phyloP scores from a whole-genome alignment of 2,329 filamentous ascomycete species.

The Ophiocordyceps australis region DNA sequence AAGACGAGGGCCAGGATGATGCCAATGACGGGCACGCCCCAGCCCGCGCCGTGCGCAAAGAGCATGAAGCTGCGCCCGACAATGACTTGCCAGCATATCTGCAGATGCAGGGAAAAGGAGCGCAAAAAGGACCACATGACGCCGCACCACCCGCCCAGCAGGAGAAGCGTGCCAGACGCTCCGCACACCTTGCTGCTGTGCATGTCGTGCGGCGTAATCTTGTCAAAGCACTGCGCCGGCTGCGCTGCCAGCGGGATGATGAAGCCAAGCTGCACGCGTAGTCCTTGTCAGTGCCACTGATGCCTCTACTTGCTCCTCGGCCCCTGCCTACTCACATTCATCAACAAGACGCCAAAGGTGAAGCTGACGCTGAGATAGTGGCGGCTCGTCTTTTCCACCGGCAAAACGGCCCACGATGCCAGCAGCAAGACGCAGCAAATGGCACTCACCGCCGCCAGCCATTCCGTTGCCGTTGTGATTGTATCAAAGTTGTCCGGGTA shows the following conservation, averaged over 20 bases:
- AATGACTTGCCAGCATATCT: constrained; percentile 93
- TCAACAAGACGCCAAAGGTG: constrained; percentile 53
- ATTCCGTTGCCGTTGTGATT: constrained; percentile 53
- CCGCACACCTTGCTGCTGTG: constrained; percentile 64
- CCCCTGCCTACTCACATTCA: constrained; percentile 50
- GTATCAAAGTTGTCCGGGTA: constrained; percentile 41
- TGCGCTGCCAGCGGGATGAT: constrained; percentile 68
- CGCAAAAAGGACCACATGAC: constrained; percentile 86
- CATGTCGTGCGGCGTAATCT: constrained; percentile 91
- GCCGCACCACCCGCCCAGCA: constrained; percentile 70
- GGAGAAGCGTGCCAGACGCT: constrained; percentile 69
- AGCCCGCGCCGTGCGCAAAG: constrained; percentile 60
- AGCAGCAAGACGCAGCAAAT: constrained; percentile 59
- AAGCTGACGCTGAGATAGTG: constrained; percentile 90
- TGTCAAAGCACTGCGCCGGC: constrained; percentile 70
- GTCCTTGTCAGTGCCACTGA: constrained; percentile 1
- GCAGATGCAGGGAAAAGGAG: constrained; percentile 80
- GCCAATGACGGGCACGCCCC: constrained; percentile 64
- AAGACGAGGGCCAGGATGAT: constrained; percentile 61
- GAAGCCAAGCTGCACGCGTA: constrained; percentile 53
- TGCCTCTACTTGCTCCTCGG: neutral
- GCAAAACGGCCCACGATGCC: constrained; percentile 61
- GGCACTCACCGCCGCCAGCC: constrained; percentile 61
- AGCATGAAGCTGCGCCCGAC: constrained; percentile 85
- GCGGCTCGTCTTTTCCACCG: constrained; percentile 73